Conservation (phyloP, 1,284 basidiomycete species). For the Moniliella sp. region DNA sequence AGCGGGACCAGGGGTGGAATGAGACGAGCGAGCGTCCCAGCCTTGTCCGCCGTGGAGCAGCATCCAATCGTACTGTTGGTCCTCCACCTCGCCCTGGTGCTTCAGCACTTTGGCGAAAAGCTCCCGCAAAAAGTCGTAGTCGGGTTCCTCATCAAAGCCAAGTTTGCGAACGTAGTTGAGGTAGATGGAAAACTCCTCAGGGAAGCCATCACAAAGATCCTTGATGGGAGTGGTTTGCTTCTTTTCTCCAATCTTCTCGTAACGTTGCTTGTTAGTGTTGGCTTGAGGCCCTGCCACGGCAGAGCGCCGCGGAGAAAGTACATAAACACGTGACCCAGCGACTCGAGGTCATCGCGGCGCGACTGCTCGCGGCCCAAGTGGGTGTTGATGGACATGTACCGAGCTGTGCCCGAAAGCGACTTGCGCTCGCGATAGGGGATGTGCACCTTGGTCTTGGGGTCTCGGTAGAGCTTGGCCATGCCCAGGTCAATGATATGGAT, state of each 20-base stretch:
- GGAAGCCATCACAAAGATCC: constrained; percentile 75
- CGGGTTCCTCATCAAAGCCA: constrained; percentile 77
- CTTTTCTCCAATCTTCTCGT: constrained; percentile 96
- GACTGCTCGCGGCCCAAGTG: constrained; percentile 87
- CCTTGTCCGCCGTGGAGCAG: constrained; percentile 70
- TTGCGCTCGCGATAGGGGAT: constrained; percentile 89
- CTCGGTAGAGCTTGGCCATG: constrained; percentile 92
- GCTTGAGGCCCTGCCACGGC: constrained; percentile 89
- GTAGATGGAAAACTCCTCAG: constrained; percentile 75
- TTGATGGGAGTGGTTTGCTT: constrained; percentile 89
- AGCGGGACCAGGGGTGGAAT: too few relatives aligned
- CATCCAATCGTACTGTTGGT: constrained; percentile 77
- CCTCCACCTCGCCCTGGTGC: constrained; percentile 64
- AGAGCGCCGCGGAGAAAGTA: constrained; percentile 76
- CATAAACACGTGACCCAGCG: constrained; percentile 89
- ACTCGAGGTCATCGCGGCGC: constrained; percentile 75
- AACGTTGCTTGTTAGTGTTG: constrained; percentile 92
- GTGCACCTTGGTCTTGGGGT: constrained; percentile 87
- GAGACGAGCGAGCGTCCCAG: too few relatives aligned
- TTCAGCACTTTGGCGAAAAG: constrained; percentile 75
- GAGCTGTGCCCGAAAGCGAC: constrained; percentile 64
- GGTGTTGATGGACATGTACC: constrained; percentile 94
- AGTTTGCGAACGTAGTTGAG: constrained; percentile 69
- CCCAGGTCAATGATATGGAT: constrained; percentile 82
- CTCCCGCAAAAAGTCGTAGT: constrained; percentile 83